Evolutionary conservation across 2,329 filamentous ascomycete genomes (phyloP), one percentile per base, ranked within the genome.

Genomic region (Penicillium sp.): DNA sequence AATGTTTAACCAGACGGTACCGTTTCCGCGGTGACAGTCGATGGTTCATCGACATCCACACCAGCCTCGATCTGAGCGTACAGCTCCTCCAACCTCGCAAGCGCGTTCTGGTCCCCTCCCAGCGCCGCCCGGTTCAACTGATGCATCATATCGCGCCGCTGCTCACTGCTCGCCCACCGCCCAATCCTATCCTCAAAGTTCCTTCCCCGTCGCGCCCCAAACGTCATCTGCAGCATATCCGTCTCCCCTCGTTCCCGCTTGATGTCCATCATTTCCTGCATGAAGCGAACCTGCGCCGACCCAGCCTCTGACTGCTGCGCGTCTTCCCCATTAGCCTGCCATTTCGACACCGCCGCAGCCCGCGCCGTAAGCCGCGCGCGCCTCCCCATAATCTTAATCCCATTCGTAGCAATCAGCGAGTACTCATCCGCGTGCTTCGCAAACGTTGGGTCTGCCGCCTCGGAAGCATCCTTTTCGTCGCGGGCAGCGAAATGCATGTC

Each of bases 351-450:
- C 5, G 30, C 33, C 12, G 11, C 16, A 23, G 42, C 12, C 6
- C 45, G n/a, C 20, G 79, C 77, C 47, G 79, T 78, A 14, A 91
- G 71, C 38, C 82, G 79, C 59, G 84, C 83, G 60, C 87, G 85
- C 30, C 78, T 82, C 12, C 88, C 88, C 47, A 88, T 77, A 58
- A 95, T 82, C 57, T 89, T 85, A 9, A 86, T 82, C 51, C 84
- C 83, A 60, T 86, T 87, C 35, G 85, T 83, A n/a, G 83, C 87
- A 3, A 95, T 75, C 4, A 95, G 77, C 66, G 92, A 88, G 38
- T 90, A 84, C 23, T 83, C 80, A 21, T 66, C 64, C 21, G 65
- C 66, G 51, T 61, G 64, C 21, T 63, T 66, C 53, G 70, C 30
- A 74, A 76, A 24, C 83, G 78, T 23, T 77, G 74, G n/a, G 79